Percentiles rank a stretch among this genome's conserved stretches.
phyloP scores from a whole-genome alignment of 768 basidiomycete genomes.

The Lactarius vividus region DNA sequence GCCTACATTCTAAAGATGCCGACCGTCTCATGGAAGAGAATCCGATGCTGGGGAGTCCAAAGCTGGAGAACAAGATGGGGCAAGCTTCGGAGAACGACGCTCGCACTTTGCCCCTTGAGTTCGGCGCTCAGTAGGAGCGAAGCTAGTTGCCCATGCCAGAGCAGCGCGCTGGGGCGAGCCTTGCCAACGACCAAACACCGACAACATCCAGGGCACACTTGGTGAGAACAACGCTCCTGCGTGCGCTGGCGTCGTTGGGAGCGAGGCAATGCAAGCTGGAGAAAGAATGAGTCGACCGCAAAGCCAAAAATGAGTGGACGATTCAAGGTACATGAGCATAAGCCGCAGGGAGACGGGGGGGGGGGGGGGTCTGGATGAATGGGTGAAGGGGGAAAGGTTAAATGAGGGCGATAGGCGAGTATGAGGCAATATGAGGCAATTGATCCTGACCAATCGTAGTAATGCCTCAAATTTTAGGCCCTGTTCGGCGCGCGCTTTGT shows the following conservation, averaged over 20 bases:
- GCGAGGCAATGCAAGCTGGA: conserved; percentile 3
- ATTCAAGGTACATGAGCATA: background rate
- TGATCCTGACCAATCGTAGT: conserved; percentile 18
- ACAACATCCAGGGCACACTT: conserved; percentile 35
- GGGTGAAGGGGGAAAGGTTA: background rate
- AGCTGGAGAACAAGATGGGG: background rate
- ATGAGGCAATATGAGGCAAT: conserved; percentile 20
- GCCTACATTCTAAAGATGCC: too few species aligned
- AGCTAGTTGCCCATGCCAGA: background rate
- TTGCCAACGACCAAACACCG: background rate
- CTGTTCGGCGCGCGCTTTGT: too few species aligned
- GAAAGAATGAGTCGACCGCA: background rate
- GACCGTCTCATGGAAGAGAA: background rate
- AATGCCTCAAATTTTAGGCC: conserved; percentile 19
- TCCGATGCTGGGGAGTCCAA: background rate
- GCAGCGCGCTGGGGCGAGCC: background rate
- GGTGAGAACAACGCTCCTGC: conserved; percentile 49
- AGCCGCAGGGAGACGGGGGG: background rate
- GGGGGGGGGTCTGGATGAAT: background rate
- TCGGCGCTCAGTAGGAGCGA: background rate
- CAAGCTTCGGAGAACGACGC: conserved; percentile 37
- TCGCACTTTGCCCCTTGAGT: conserved; percentile 30
- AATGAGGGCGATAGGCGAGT: background rate
- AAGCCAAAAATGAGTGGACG: background rate
- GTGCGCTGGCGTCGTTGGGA: conserved; percentile 1